Percentiles rank a stretch among this genome's conserved stretches.
These are phyloP conservation scores for Hirschfeldia incana DNA, from an alignment of 345 rosid genomes.

Conservation along the genomic window DNA sequence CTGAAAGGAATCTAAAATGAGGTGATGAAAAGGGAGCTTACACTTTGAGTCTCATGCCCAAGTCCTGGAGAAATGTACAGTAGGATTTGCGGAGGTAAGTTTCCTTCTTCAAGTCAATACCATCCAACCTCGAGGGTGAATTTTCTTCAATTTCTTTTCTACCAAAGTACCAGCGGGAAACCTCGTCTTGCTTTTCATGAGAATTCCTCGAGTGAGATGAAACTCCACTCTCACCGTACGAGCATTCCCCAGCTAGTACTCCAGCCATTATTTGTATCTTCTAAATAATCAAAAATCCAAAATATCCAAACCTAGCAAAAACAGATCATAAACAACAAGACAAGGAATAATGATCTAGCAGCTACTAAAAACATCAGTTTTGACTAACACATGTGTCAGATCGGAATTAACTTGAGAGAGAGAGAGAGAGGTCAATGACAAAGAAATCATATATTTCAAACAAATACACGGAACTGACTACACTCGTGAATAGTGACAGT, in stretches of 20 bases:
- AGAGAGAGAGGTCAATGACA: too few relatives aligned
- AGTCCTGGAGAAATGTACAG: conserved; percentile 93
- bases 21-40: conserved; percentile 42
- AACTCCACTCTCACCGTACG: conserved; percentile 52
- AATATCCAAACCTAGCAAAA: conserved; percentile 26
- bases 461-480: too few relatives aligned
- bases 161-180: conserved; percentile 77
- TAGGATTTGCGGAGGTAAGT: conserved; percentile 90
- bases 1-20: not conserved
- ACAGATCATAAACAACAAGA: too few relatives aligned
- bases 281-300: not conserved
- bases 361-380: too few relatives aligned
- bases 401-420: too few relatives aligned
- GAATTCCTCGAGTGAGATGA: conserved; percentile 48
- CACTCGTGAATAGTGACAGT: too few relatives aligned
- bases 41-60: conserved; percentile 99
- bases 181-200: conserved; percentile 60
- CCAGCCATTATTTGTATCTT: conserved; percentile 46
- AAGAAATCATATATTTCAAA: too few relatives aligned
- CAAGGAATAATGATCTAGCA: too few relatives aligned
- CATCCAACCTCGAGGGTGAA: conserved; percentile 88
- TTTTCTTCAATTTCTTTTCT: conserved; percentile 90
- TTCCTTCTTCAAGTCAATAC: conserved; percentile 94
- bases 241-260: conserved; percentile 52
- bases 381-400: too few relatives aligned